Evolutionary conservation across 345 rosid genomes (phyloP), one percentile per base, ranked within the genome.

Genomic region (Hibiscus tridactylites): DNA sequence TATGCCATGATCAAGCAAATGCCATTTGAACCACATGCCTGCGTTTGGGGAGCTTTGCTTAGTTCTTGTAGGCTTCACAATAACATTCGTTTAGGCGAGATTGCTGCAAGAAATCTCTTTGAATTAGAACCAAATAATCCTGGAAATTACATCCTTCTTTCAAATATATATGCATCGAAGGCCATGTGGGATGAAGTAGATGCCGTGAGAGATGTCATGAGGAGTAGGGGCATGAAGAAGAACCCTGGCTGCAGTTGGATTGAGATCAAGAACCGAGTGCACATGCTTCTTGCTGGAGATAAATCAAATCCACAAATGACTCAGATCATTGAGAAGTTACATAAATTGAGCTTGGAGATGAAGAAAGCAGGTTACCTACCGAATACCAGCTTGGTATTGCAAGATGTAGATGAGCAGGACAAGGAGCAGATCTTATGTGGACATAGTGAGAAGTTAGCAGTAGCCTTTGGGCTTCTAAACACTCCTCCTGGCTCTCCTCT

Each of bases 31-130:
- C 91, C 95, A 60, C 79, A 83, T 71, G 86, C 85, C 46, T 85
- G 91, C 57, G 79, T 90, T 60, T 92, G 96, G 97, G 97, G 97
- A 69, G 85, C 97, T 77, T 80, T 92, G 74, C 88, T 90, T 50
- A 87, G 86, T 77, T 87, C 92, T 52, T 92, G 97, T 65, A 83
- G 82, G 13, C 77, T 83, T 74, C 78, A 83, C 17, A 81, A 83
- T 52, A 74, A 81, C 60, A 71, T 80, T 44, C 61, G 74, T 0
- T 49, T 78, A 65, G 86, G 74, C n/a, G 89, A 86, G 78, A 77
- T 77, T 73, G 88, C 85, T 73, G 90, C 90, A 21, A 73, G 73
- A 33, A 75, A 83, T 65, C 84, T 85, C 64, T 82, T 85, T 11
- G 71, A 77, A 62, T 72, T 86, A 75, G 90, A 88, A 81, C 89